Base-by-base conservation (phyloP, 352 stramenopile species). In the Pythium graminicola region DNA sequence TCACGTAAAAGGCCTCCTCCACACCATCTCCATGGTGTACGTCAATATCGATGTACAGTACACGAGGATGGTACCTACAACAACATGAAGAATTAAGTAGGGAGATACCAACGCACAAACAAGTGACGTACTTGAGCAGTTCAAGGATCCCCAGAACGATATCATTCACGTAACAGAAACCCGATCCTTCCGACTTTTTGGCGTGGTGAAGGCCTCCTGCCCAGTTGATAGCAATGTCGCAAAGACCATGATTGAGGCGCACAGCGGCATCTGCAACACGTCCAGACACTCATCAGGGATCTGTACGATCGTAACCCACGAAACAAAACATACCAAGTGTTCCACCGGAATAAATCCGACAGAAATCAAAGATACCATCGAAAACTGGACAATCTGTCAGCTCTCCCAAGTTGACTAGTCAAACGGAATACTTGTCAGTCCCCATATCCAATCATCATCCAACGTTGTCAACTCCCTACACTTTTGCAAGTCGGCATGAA, bases 341-440 rank as follows among this genome's bases (percentile, higher is more conserved):
- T 11, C 88, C 95, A 26, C 96, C 96, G 1, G 96, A 93, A 62
- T 99, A 99, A 27, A 99, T 85, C 52, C 96, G 88, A 53, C 93
- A 99, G 68, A 99, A 99, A 64, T 99, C 92, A 64, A 97, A 99
- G 17, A 99, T 80, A 27, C 96, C 97, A 69, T 99, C 95, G 66
- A 99, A 99, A 10, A 99, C 89, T 0, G 97, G 97, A 72, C 96
- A 99, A 73, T 99, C 97, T 7, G 92, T 97, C 46, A 90, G 82
- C 59, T 99, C 95, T 7, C 96, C 96, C 23, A 98, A 77, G 67
- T 97, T 98, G 73, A 97, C 97, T 95, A n/a, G n/a, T n/a, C n/a
- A n/a, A n/a, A n/a, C n/a, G n/a, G n/a, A n/a, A n/a, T n/a, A n/a
- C n/a, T n/a, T n/a, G n/a, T n/a, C n/a, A n/a, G n/a, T n/a, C n/a